phyloP scores from a whole-genome alignment of 805 yeast species.

The Brettanomyces custersianus region DNA sequence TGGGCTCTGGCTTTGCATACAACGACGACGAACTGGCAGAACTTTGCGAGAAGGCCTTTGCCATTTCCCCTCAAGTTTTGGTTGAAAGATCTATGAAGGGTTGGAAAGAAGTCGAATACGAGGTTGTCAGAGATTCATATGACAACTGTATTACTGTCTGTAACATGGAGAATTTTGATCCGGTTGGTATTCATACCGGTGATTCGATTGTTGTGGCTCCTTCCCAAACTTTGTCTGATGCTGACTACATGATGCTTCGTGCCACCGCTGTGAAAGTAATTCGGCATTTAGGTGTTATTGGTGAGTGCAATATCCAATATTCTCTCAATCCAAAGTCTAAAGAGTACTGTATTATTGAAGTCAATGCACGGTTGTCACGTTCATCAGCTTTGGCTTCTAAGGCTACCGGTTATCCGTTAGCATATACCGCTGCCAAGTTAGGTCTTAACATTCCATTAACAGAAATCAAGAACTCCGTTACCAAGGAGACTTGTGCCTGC shows the following conservation, averaged over 20 bases:
- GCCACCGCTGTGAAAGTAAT: slow-evolving; percentile 96
- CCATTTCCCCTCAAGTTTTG: slow-evolving; percentile 91
- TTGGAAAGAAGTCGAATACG: slow-evolving; percentile 98
- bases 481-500: slow-evolving; percentile 89
- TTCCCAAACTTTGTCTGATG: slow-evolving; percentile 93
- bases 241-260: slow-evolving; percentile 95
- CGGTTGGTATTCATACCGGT: slow-evolving; percentile 97
- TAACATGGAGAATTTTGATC: slow-evolving; percentile 98
- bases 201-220: slow-evolving; percentile 99
- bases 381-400: slow-evolving; percentile 98
- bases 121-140: slow-evolving; percentile 94
- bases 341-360: slow-evolving; percentile 96
- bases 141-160: slow-evolving; percentile 98
- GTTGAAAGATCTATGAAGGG: slow-evolving; percentile 98
- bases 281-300: slow-evolving; percentile 96
- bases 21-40: slow-evolving; percentile 75
- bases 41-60: slow-evolving; percentile 85
- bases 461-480: slow-evolving; percentile 87
- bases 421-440: slow-evolving; percentile 94
- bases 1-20: slow-evolving; percentile 96
- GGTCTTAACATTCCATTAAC: slow-evolving; percentile 89
- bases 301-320: slow-evolving; percentile 97
- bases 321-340: slow-evolving; percentile 89
- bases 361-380: slow-evolving; percentile 93
- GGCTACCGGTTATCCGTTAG: slow-evolving; percentile 98